phyloP scores from a whole-genome alignment of 2,329 filamentous ascomycete genomes.

The Basipetospora chlamydospora region DNA sequence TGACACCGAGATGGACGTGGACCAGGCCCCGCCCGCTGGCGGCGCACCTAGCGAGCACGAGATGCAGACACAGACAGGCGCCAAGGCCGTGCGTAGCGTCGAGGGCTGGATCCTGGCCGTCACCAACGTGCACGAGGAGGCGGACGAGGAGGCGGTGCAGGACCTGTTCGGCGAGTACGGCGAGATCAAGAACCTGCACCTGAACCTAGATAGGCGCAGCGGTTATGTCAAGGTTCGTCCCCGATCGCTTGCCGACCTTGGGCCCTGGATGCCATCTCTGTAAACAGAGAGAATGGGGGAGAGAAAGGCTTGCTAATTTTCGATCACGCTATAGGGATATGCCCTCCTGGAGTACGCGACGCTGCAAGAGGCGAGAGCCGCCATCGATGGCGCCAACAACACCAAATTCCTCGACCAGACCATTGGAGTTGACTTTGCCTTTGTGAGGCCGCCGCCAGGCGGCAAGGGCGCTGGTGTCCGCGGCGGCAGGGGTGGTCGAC shows the following conservation, averaged over 20 bases:
- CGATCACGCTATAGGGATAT: too few relatives aligned
- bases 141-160: slow-evolving; percentile 67
- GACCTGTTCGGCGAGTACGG: slow-evolving; percentile 74
- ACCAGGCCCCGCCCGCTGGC: slow-evolving; percentile 29
- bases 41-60: slow-evolving; percentile 43
- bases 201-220: slow-evolving; percentile 69
- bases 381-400: slow-evolving; percentile 65
- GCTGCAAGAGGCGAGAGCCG: slow-evolving; percentile 63
- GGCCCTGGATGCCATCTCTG: too few relatives aligned
- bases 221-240: slow-evolving; percentile 66
- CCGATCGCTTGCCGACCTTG: neutral
- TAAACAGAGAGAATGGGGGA: too few relatives aligned
- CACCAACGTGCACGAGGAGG: slow-evolving; percentile 79
- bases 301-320: too few relatives aligned
- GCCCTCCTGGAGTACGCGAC: slow-evolving; percentile 75
- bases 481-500: slow-evolving; percentile 22
- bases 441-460: slow-evolving; percentile 59
- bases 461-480: slow-evolving; percentile 23
- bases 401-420: slow-evolving; percentile 72
- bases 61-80: slow-evolving; percentile 59
- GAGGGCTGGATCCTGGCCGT: slow-evolving; percentile 83
- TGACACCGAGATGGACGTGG: slow-evolving; percentile 46
- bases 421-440: slow-evolving; percentile 69
- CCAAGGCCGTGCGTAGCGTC: slow-evolving; percentile 71
- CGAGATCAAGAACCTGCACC: slow-evolving; percentile 74